These are phyloP conservation scores for Colletotrichum aenigma DNA, from an alignment of 2,329 filamentous ascomycete genomes.

Conservation along the genomic window DNA sequence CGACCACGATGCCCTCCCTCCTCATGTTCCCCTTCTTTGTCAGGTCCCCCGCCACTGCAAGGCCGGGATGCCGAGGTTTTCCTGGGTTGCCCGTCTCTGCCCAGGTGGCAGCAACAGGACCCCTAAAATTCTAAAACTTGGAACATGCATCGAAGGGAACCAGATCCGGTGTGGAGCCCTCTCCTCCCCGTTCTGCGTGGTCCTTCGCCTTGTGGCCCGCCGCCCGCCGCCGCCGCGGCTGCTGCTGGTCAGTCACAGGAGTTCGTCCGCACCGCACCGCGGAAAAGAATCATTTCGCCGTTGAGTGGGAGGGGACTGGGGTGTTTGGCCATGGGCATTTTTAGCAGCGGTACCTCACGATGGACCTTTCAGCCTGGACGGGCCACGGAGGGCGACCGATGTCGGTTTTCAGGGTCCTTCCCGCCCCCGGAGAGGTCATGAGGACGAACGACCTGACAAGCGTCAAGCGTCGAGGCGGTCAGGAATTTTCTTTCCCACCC, in stretches of 20 bases:
- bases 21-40: neutral
- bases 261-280: neutral
- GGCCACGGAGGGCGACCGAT: conserved; percentile 4
- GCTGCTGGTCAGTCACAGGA: neutral
- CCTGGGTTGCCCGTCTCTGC: neutral
- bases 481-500: neutral
- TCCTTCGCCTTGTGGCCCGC: neutral
- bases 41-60: neutral
- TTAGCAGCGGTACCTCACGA: neutral
- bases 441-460: conserved; percentile 14
- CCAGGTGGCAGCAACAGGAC: conserved; percentile 1
- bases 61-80: conserved; percentile 9
- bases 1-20: neutral
- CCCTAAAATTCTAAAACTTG: conserved; percentile 16
- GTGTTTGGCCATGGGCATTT: neutral
- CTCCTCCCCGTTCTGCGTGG: neutral
- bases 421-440: conserved; percentile 7
- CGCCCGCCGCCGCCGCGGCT: neutral
- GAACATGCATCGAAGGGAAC: conserved; percentile 10
- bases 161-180: conserved; percentile 2
- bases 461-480: conserved; percentile 11
- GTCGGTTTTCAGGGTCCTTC: conserved; percentile 18
- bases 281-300: neutral
- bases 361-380: neutral
- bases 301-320: neutral